These are phyloP conservation scores for Phytopythium ostracodes DNA, from an alignment of 352 stramenopile species.

Conservation along the genomic window DNA sequence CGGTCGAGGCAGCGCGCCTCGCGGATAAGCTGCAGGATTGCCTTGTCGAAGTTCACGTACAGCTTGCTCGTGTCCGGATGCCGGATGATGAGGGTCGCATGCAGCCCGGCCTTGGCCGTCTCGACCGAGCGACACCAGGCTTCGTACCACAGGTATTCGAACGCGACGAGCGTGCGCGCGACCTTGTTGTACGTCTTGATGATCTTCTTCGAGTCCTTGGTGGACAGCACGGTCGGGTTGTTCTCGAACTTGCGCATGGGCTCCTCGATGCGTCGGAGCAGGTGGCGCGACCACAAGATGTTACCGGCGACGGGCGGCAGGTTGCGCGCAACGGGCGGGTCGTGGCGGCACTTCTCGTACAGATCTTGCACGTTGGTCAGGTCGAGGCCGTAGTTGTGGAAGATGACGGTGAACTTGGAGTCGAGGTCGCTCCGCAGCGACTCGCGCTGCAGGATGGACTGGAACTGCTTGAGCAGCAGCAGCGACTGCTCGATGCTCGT, in stretches of 20 bases:
- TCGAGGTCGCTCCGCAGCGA: conserved; percentile 79
- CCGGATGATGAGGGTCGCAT: conserved; percentile 82
- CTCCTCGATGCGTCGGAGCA: conserved; percentile 85
- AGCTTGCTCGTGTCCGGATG: conserved; percentile 70
- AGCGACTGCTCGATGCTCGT: conserved; percentile 88
- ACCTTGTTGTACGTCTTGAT: conserved; percentile 92
- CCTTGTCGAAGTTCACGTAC: conserved; percentile 89
- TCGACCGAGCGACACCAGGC: conserved; percentile 83
- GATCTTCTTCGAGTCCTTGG: conserved; percentile 88
- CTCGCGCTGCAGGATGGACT: conserved; percentile 85
- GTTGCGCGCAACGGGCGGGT: conserved; percentile 76
- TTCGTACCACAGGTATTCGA: conserved; percentile 89
- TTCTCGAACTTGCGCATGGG: conserved; percentile 87
- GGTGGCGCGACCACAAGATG: conserved; percentile 82
- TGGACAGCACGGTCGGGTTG: conserved; percentile 79
- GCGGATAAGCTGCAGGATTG: conserved; percentile 85
- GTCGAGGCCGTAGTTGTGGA: conserved; percentile 90
- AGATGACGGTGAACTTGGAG: conserved; percentile 90
- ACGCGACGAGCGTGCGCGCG: conserved; percentile 83
- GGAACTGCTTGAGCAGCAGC: conserved; percentile 83
- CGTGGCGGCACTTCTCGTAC: conserved; percentile 85
- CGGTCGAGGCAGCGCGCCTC: conserved; percentile 81
- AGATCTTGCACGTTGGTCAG: conserved; percentile 81
- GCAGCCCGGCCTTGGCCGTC: conserved; percentile 64
- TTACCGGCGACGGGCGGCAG: conserved; percentile 82